Percentiles rank a stretch among this genome's conserved stretches.
These are phyloP conservation scores for Astragalus membranaceus DNA, from an alignment of 306 rosid genomes.

Conservation along the genomic window DNA sequence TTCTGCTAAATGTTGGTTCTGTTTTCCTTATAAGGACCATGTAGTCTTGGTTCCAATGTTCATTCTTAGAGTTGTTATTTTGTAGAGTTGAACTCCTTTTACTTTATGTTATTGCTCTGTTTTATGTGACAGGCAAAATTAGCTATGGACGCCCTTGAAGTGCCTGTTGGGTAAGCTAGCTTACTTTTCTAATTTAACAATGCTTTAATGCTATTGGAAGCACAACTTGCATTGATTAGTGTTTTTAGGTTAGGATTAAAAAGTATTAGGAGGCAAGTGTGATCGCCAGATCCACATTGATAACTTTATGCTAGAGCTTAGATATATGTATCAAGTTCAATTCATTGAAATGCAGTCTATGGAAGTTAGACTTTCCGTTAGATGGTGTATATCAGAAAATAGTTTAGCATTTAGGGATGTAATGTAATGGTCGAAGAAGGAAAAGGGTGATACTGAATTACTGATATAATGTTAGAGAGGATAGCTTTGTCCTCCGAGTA, in stretches of 20 bases:
- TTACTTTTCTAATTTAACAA: background rate
- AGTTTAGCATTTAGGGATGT: background rate
- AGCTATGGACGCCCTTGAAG: constrained; percentile 73
- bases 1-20: background rate
- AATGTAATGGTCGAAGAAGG: background rate
- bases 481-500: background rate
- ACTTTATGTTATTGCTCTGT: background rate
- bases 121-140: constrained; percentile 46
- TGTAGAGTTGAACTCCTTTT: background rate
- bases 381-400: background rate
- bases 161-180: constrained; percentile 78
- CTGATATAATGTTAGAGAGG: no score
- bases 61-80: background rate
- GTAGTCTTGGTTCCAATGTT: background rate
- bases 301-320: background rate
- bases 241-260: background rate
- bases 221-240: background rate
- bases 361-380: no score
- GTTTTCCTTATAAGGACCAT: background rate
- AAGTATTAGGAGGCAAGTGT: background rate
- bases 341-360: background rate
- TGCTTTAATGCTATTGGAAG: background rate
- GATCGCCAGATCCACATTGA: background rate
- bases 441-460: no score
- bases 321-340: background rate